Evolutionary conservation across 1,284 basidiomycete genomes (phyloP).

Genomic region (Ustilago loliicola): DNA sequence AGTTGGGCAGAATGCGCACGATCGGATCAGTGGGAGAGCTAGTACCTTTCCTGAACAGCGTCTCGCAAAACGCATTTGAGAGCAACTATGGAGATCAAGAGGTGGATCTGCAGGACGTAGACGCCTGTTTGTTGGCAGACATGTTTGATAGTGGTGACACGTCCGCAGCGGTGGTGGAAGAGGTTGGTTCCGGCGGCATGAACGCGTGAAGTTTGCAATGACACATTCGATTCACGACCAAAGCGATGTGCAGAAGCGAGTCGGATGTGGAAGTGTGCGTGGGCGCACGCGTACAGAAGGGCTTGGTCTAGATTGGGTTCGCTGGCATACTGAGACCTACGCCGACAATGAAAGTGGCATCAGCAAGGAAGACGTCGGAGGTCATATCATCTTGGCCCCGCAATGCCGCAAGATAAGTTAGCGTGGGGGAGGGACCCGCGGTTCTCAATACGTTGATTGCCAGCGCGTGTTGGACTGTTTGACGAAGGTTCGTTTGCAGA

Average conservation of each 20-base stretch:
- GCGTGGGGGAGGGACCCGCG: background rate
- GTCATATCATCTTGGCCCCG: background rate
- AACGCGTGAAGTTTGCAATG: background rate
- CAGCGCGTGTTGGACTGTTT: too few relatives aligned
- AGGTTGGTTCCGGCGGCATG: constrained; percentile 1
- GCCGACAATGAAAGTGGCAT: background rate
- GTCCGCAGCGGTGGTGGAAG: background rate
- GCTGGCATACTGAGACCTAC: background rate
- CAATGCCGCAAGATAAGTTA: background rate
- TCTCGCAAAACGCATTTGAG: constrained; percentile 45
- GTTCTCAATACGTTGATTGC: background rate
- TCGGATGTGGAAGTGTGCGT: background rate
- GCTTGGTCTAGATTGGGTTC: background rate
- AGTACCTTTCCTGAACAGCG: constrained; percentile 35
- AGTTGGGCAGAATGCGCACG: constrained; percentile 14
- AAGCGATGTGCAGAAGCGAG: background rate
- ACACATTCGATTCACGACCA: background rate
- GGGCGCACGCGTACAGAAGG: background rate
- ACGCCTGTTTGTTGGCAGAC: constrained; percentile 48
- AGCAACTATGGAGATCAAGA: constrained; percentile 28
- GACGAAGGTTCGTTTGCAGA: background rate
- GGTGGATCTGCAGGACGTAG: constrained; percentile 43
- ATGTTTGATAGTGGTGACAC: constrained; percentile 47
- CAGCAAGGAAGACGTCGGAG: background rate
- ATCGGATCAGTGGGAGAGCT: constrained; percentile 29